These are phyloP conservation scores for Vigna unguiculata DNA, from an alignment of 306 rosid genomes.

Conservation along the genomic window DNA sequence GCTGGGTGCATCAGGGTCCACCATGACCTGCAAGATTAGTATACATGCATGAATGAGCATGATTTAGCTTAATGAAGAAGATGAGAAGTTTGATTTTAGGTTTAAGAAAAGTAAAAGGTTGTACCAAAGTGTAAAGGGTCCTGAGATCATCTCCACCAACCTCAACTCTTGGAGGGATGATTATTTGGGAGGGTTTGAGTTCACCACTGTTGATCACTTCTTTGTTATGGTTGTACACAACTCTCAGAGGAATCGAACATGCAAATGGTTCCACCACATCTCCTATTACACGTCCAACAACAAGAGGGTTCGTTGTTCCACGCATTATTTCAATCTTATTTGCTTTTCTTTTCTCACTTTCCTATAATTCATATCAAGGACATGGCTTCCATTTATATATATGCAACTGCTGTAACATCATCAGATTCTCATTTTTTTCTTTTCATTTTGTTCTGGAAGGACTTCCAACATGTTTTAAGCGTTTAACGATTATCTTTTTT, in stretches of 20 bases:
- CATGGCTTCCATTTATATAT: slow-evolving; percentile 6
- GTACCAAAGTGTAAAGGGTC: slow-evolving; percentile 43
- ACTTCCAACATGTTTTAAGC: too few relatives aligned
- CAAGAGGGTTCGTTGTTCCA: slow-evolving; percentile 36
- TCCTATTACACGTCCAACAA: slow-evolving; percentile 47
- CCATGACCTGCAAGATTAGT: slow-evolving; percentile 42
- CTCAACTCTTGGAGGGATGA: slow-evolving; percentile 46
- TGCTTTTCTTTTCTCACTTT: background rate
- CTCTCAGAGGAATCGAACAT: slow-evolving; percentile 34
- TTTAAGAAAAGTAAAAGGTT: too few relatives aligned
- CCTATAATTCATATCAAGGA: background rate
- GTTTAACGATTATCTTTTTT: too few relatives aligned
- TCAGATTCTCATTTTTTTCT: background rate
- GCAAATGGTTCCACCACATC: slow-evolving; percentile 47
- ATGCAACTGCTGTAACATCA: background rate
- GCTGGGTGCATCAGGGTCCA: slow-evolving; percentile 55
- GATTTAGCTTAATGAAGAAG: too few relatives aligned
- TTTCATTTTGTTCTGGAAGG: background rate
- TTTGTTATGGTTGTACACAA: slow-evolving; percentile 31
- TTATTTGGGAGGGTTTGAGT: slow-evolving; percentile 49
- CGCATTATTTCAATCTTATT: background rate
- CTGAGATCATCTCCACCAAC: slow-evolving; percentile 51
- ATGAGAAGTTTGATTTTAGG: too few relatives aligned
- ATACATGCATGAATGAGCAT: background rate
- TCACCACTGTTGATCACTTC: slow-evolving; percentile 45